phyloP scores from a whole-genome alignment of 257 asterid genomes.

The Knoxia roxburghii region DNA sequence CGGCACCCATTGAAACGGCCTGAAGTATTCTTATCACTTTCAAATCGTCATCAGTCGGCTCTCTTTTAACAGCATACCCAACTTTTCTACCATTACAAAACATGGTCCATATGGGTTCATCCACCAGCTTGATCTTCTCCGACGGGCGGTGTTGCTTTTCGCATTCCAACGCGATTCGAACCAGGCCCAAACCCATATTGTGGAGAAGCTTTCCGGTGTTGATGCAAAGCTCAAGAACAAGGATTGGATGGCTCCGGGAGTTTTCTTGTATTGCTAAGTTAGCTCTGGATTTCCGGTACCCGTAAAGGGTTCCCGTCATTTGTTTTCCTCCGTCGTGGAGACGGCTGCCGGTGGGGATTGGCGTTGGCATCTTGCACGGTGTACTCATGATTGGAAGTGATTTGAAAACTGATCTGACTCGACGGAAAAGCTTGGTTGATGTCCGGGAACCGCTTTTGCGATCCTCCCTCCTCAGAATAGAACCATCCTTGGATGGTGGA shows the following conservation, averaged over 20 bases:
- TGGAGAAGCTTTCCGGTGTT: slow-evolving; percentile 82
- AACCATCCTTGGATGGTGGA: slow-evolving; percentile 30
- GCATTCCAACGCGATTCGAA: slow-evolving; percentile 76
- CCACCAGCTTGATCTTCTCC: slow-evolving; percentile 58
- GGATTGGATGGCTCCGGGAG: slow-evolving; percentile 57
- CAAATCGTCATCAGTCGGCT: slow-evolving; percentile 67
- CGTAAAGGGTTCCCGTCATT: slow-evolving; percentile 81
- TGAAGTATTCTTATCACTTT: slow-evolving; percentile 61
- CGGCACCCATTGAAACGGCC: slow-evolving; percentile 89
- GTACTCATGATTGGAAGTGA: slow-evolving; percentile 81
- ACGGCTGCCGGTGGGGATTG: slow-evolving; percentile 33
- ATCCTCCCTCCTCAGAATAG: slow-evolving; percentile 23
- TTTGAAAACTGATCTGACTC: slow-evolving; percentile 59
- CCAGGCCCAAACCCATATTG: slow-evolving; percentile 84
- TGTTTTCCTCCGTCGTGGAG: slow-evolving; percentile 70
- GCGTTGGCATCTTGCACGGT: slow-evolving; percentile 78
- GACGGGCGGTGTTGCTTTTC: slow-evolving; percentile 51
- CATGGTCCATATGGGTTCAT: slow-evolving; percentile 88
- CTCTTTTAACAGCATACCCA: slow-evolving; percentile 76
- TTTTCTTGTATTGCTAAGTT: slow-evolving; percentile 74
- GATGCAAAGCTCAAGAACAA: slow-evolving; percentile 70
- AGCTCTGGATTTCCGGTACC: slow-evolving; percentile 59
- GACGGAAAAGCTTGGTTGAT: slow-evolving; percentile 53
- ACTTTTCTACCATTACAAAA: slow-evolving; percentile 67
- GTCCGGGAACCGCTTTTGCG: slow-evolving; percentile 43